Evolutionary conservation across 345 rosid genomes (phyloP).

Genomic region (Camelina hispida): DNA sequence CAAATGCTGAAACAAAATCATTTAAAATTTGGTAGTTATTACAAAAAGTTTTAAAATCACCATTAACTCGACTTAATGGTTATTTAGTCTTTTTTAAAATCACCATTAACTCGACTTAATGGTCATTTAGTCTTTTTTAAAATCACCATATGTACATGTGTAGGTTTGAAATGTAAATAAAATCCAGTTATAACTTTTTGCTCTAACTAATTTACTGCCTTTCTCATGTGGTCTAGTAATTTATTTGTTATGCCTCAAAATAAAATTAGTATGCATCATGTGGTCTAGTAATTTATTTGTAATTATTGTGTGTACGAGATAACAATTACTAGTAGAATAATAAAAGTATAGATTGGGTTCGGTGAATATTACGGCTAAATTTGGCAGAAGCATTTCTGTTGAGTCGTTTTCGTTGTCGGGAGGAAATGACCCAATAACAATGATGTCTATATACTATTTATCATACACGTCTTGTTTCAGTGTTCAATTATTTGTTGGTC

Average conservation of each 20-base stretch:
- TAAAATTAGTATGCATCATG: neutral
- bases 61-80: too few relatives aligned
- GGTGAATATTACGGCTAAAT: constrained; percentile 26
- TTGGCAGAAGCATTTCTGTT: constrained; percentile 29
- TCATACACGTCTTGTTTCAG: constrained; percentile 22
- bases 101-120: too few relatives aligned
- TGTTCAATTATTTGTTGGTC: constrained; percentile 30
- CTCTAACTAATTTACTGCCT: neutral
- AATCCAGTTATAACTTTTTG: neutral
- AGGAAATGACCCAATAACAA: constrained; percentile 22
- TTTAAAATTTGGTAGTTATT: too few relatives aligned
- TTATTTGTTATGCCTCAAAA: neutral
- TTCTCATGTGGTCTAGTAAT: neutral
- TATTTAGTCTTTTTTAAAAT: too few relatives aligned
- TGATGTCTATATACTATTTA: constrained; percentile 21
- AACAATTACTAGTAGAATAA: constrained; percentile 3
- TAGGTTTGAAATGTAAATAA: neutral
- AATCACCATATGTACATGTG: neutral
- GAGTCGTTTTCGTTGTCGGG: constrained; percentile 42
- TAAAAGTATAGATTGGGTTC: neutral
- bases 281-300: neutral
- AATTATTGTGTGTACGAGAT: constrained; percentile 7
- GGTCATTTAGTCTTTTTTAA: too few relatives aligned
- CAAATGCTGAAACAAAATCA: too few relatives aligned
- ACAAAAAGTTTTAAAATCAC: too few relatives aligned